Evolutionary conservation across 257 asterid species (phyloP), one percentile per base, ranked within the genome.

Genomic region (Ehretia macrophylla): DNA sequence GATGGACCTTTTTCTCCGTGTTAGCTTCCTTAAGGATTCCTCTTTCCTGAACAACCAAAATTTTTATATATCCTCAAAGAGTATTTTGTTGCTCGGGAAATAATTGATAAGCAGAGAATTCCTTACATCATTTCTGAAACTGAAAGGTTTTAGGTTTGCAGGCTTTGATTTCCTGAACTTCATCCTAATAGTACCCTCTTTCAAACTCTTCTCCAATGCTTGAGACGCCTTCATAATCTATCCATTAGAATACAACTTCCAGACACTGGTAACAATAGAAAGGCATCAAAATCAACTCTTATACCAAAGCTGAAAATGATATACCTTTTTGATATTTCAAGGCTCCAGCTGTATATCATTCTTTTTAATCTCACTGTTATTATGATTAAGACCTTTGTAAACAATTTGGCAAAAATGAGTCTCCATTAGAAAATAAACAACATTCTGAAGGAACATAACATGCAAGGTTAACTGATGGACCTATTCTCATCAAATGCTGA

Each of bases 61-160:
- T 42, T 38, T 23, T 21, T 51, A 14, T 32, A 60, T 12, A 57
- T 64, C 47, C 32, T 11, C 37, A 38, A 21, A 19, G 51, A 55
- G 51, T 22, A 40, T 9, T 55, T 17, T 44, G 14, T 49, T 16
- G 57, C 19, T 46, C 35, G 50, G 64, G 63, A 48, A 23, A 14
- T 9, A 51, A 46, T 54, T 19, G 50, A n/a, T n/a, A 5, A 16
- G 37, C 23, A 47, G 21, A 48, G 14, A 63, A 48, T 42, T 63
- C 59, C 92, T 87, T 77, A 89, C 99, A 64, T 85, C 95, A 64
- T 97, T 93, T 85, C 97, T 80, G 62, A 93, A 89, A 76, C 93
- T 85, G 75, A 93, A 93, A 50, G 99, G 99, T 65, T 86, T 93
- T 5, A 96, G 97, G 47, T 83, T 83, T 58, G 99, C 86, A 39